Conservation (phyloP, 2,329 filamentous ascomycete species). For the Aspergillus sergii region DNA sequence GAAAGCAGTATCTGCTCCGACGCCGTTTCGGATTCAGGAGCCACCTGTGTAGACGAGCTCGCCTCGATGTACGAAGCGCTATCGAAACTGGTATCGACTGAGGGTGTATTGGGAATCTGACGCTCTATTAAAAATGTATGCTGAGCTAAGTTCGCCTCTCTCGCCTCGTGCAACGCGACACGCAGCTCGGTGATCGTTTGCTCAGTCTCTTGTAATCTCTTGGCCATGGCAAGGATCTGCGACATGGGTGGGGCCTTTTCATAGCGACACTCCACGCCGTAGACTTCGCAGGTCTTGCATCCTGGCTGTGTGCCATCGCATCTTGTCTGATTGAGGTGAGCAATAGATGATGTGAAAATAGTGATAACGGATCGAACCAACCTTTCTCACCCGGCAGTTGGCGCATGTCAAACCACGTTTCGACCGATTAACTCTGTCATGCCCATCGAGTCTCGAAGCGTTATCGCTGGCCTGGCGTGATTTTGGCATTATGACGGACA, state of each 20-base stretch:
- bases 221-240: conserved; percentile 2
- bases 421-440: neutral
- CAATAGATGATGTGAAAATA: too few species aligned
- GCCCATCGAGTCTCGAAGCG: neutral
- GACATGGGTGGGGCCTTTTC: conserved; percentile 1
- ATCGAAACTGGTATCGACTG: neutral
- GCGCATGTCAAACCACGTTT: neutral
- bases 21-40: neutral
- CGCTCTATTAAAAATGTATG: neutral
- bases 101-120: neutral
- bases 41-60: neutral
- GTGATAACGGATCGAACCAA: neutral
- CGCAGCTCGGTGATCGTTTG: neutral
- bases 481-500: neutral
- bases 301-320: neutral
- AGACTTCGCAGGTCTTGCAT: neutral
- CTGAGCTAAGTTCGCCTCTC: neutral
- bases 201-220: conserved; percentile 1
- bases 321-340: neutral
- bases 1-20: neutral
- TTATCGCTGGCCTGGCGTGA: neutral
- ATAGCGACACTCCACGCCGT: conserved; percentile 1
- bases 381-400: conserved; percentile 1
- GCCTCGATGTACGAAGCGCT: neutral
- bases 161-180: neutral